phyloP scores from a whole-genome alignment of 352 stramenopile species.

The Chrysophaeum taylorii region DNA sequence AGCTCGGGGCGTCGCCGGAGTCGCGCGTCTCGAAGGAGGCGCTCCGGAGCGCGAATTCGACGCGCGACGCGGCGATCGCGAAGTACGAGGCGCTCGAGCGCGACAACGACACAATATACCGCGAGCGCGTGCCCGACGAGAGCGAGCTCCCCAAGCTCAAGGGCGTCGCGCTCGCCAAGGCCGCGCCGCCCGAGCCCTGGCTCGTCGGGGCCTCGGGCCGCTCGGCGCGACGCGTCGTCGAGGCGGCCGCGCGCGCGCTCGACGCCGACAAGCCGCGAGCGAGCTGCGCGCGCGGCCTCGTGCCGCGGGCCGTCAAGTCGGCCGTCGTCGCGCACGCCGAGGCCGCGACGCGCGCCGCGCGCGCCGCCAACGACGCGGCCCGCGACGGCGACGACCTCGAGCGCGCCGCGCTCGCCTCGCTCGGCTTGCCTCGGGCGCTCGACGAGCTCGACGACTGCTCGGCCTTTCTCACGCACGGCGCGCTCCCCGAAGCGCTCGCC shows the following conservation, averaged over 20 bases:
- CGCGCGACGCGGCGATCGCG: too few species aligned
- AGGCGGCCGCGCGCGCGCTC: background rate
- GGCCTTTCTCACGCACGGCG: background rate
- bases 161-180: background rate
- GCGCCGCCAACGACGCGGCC: background rate
- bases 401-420: background rate
- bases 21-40: background rate
- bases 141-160: background rate
- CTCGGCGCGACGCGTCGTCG: background rate
- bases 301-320: background rate
- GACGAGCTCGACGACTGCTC: conserved; percentile 1
- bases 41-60: too few species aligned
- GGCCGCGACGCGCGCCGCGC: background rate
- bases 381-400: conserved; percentile 4
- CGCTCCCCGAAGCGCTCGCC: background rate
- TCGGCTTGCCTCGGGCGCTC: background rate
- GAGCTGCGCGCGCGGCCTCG: background rate
- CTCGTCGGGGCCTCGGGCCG: background rate
- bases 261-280: background rate
- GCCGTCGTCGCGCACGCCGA: background rate
- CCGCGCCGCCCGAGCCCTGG: background rate
- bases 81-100: background rate
- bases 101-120: conserved; percentile 6
- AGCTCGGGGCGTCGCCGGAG: background rate
- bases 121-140: background rate